Evolutionary conservation across 2,329 filamentous ascomycete species (phyloP).

Genomic region (Periconia sp.): DNA sequence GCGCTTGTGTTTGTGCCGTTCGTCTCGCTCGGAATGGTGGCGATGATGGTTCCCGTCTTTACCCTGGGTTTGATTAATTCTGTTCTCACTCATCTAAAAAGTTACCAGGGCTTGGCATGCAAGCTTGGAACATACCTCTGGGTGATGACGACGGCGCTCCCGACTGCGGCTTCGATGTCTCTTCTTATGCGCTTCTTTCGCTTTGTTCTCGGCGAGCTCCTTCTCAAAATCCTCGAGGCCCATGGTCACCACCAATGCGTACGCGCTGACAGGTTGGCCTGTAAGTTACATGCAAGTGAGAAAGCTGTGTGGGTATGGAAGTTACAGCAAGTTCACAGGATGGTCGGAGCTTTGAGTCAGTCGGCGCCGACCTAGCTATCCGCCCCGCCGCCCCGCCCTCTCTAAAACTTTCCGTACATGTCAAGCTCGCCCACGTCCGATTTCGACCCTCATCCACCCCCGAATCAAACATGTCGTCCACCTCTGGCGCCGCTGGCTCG

Average conservation of each 20-base stretch:
- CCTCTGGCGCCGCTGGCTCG: constrained; percentile 15
- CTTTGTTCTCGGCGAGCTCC: constrained; percentile 70
- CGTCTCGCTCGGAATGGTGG: constrained; percentile 50
- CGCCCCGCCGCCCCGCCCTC: background rate
- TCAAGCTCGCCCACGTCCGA: too few relatives aligned
- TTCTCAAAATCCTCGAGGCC: constrained; percentile 78
- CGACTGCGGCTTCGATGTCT: constrained; percentile 53
- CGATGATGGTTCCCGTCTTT: constrained; percentile 53
- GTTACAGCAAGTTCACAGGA: too few relatives aligned
- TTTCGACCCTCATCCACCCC: too few relatives aligned
- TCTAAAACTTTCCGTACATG: too few relatives aligned
- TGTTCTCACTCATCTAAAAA: too few relatives aligned
- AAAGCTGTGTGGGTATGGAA: too few relatives aligned
- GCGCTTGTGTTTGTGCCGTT: constrained; percentile 67
- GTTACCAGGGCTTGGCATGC: background rate
- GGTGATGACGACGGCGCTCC: constrained; percentile 36
- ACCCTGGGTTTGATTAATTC: too few relatives aligned
- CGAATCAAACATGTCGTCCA: constrained; percentile 54
- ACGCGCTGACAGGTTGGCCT: too few relatives aligned
- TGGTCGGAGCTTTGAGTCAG: too few relatives aligned
- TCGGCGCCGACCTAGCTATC: background rate
- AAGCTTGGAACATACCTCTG: constrained; percentile 24
- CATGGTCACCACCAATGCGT: constrained; percentile 49
- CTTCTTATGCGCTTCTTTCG: constrained; percentile 57
- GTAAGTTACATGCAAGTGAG: too few relatives aligned